Conservation (phyloP, 1,284 basidiomycete genomes). For the Peniophora sp. region DNA sequence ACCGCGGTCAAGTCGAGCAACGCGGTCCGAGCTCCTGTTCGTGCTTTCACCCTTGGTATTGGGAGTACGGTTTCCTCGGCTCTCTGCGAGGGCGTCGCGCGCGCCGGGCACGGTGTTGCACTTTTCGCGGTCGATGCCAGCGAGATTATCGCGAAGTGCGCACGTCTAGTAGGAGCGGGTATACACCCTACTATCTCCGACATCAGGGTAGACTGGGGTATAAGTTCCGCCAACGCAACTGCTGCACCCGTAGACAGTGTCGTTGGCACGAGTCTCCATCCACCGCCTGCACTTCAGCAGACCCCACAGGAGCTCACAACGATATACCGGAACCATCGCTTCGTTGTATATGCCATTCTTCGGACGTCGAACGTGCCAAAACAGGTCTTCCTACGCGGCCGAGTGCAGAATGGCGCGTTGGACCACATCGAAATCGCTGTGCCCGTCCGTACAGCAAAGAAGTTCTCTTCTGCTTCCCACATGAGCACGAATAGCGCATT, state of each 20-base stretch:
- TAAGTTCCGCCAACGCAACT: slow-evolving; percentile 7
- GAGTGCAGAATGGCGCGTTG: slow-evolving; percentile 22
- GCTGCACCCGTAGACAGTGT: too few relatives aligned
- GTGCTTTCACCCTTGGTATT: slow-evolving; percentile 51
- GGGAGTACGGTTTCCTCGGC: slow-evolving; percentile 39
- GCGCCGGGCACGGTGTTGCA: slow-evolving; percentile 38
- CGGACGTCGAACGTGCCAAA: slow-evolving; percentile 24
- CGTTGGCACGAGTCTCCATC: slow-evolving; percentile 8
- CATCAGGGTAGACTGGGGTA: slow-evolving; percentile 42
- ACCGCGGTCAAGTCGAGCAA: background rate
- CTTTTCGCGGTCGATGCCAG: slow-evolving; percentile 36
- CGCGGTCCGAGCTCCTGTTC: slow-evolving; percentile 22
- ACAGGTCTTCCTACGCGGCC: slow-evolving; percentile 29
- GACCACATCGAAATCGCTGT: slow-evolving; percentile 27
- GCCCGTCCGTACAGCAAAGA: slow-evolving; percentile 19
- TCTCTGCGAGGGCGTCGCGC: slow-evolving; percentile 42
- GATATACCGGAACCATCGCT: slow-evolving; percentile 36
- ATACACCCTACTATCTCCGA: slow-evolving; percentile 34
- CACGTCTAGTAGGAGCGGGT: slow-evolving; percentile 40
- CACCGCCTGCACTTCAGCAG: slow-evolving; percentile 32
- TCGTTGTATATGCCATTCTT: slow-evolving; percentile 37
- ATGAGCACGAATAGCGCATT: slow-evolving; percentile 17
- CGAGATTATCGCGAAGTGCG: slow-evolving; percentile 39
- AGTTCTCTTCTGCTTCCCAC: slow-evolving; percentile 1
- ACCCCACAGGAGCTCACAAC: slow-evolving; percentile 30